Conservation (phyloP, 306 rosid species). For the Calophaca sinica region DNA sequence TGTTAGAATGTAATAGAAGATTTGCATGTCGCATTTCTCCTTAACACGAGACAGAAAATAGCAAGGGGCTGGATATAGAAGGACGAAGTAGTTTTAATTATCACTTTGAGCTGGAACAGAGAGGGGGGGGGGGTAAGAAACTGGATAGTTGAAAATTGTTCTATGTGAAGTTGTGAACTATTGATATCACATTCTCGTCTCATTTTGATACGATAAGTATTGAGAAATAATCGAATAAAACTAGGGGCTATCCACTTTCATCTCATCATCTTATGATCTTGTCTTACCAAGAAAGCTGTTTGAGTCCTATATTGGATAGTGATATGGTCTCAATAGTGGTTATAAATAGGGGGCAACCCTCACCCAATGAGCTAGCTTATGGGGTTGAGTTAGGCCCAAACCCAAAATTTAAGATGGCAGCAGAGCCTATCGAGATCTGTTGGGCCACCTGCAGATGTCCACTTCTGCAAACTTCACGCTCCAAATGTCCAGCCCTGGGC, state of each 20-base stretch:
- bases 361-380: no score
- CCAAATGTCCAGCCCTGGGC: no score
- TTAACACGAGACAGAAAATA: neutral
- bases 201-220: neutral
- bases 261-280: conserved; percentile 2
- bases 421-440: no score
- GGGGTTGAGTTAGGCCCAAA: no score
- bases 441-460: no score
- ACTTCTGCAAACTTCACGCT: no score
- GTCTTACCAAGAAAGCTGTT: neutral
- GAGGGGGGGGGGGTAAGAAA: neutral
- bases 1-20: neutral
- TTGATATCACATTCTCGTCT: conserved; percentile 5
- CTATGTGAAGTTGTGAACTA: neutral
- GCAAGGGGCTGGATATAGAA: neutral
- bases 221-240: neutral
- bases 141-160: neutral
- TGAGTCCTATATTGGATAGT: no score
- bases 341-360: no score
- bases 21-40: neutral
- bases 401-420: no score
- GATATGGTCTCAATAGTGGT: no score
- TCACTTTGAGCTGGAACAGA: neutral
- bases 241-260: neutral
- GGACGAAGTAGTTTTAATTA: neutral